phyloP scores from a whole-genome alignment of 768 basidiomycete species.

The Amanita pallidorosea region DNA sequence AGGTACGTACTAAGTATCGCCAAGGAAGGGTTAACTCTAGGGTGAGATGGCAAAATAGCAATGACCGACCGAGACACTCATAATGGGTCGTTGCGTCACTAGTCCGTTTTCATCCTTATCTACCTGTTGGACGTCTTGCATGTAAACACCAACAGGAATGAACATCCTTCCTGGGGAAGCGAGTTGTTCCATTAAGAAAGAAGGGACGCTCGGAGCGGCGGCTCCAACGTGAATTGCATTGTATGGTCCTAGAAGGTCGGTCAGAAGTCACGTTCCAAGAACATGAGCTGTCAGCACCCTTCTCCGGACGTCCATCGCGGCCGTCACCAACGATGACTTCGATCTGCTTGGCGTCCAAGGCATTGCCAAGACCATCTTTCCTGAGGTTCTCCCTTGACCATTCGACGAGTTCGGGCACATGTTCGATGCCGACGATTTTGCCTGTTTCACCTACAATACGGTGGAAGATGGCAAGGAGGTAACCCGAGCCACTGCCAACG shows the following conservation, averaged over 20 bases:
- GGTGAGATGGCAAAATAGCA: neutral
- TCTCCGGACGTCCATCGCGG: constrained; percentile 42
- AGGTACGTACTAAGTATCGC: constrained; percentile 50
- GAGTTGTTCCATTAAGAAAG: constrained; percentile 67
- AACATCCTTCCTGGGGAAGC: constrained; percentile 77
- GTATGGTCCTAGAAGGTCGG: constrained; percentile 40
- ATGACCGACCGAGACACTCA: constrained; percentile 68
- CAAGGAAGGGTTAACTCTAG: neutral
- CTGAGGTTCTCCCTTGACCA: constrained; percentile 61
- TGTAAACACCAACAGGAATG: constrained; percentile 70
- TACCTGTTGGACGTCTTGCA: constrained; percentile 59
- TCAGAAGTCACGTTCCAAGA: constrained; percentile 1
- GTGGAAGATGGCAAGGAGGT: constrained; percentile 73
- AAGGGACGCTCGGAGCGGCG: constrained; percentile 68
- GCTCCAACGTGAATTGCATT: constrained; percentile 93
- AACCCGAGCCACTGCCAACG: constrained; percentile 84
- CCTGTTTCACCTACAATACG: constrained; percentile 51
- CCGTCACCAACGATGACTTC: constrained; percentile 72
- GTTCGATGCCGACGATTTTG: constrained; percentile 83
- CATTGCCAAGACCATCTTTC: constrained; percentile 49
- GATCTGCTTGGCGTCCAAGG: constrained; percentile 44
- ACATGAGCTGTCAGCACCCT: constrained; percentile 10
- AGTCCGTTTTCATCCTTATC: constrained; percentile 69
- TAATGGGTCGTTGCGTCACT: constrained; percentile 53
- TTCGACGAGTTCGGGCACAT: constrained; percentile 69